These are phyloP conservation scores for Vitis hybrid DNA, from an alignment of 177 flowering plant genomes.

Conservation along the genomic window DNA sequence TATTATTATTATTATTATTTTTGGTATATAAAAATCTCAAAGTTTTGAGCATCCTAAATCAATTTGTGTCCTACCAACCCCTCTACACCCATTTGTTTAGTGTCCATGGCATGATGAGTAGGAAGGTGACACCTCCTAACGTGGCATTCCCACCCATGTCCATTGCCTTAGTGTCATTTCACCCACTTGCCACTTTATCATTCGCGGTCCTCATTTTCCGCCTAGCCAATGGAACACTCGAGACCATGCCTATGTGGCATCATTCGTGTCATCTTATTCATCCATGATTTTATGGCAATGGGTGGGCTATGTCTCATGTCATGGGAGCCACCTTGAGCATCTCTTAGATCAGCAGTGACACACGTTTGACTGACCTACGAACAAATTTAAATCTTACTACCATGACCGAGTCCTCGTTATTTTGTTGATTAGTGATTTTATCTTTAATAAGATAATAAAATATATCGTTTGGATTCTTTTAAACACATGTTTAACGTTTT, in stretches of 20 bases:
- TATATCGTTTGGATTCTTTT: no score
- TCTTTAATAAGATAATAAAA: no score
- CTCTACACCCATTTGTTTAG: slow-evolving; percentile 11
- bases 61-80: slow-evolving; percentile 27
- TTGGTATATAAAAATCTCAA: slow-evolving; percentile 15
- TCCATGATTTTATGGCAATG: not conserved
- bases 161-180: slow-evolving; percentile 7
- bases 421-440: no score
- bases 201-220: slow-evolving; percentile 7
- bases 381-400: no score
- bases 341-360: slow-evolving; percentile 8
- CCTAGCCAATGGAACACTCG: slow-evolving; percentile 9
- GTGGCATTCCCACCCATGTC: slow-evolving; percentile 8
- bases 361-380: not conserved
- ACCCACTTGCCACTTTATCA: slow-evolving; percentile 12
- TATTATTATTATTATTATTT: no score
- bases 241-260: slow-evolving; percentile 2
- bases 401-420: no score
- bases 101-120: slow-evolving; percentile 13
- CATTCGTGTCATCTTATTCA: not conserved
- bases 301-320: not conserved
- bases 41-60: slow-evolving; percentile 25
- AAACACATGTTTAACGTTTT: no score
- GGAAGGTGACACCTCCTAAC: slow-evolving; percentile 11
- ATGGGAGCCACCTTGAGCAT: slow-evolving; percentile 9